These are phyloP conservation scores for Rhodamnia rubescens DNA, from an alignment of 345 rosid genomes.

Conservation along the genomic window DNA sequence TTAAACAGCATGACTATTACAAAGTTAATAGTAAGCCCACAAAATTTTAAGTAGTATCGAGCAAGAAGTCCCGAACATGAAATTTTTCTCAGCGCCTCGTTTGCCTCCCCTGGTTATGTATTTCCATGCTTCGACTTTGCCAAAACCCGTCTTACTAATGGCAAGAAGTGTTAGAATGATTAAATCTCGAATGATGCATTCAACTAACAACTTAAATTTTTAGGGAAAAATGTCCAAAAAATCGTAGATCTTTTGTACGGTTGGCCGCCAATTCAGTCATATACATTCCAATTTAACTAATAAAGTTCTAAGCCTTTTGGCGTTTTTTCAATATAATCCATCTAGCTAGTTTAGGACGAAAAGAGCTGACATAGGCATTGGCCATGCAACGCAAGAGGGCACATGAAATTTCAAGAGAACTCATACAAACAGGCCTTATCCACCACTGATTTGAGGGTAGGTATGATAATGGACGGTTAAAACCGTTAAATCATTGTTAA, in stretches of 20 bases:
- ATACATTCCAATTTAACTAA: not conserved
- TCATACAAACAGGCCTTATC: no score
- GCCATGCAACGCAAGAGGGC: not conserved
- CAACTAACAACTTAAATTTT: not conserved
- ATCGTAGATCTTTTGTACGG: not conserved
- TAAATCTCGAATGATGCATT: not conserved
- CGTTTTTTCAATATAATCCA: not conserved
- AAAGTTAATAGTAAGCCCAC: not conserved
- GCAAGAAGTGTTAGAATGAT: not conserved
- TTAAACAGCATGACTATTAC: not conserved
- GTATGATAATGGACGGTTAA: no score
- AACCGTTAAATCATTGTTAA: not conserved
- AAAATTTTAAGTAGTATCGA: not conserved
- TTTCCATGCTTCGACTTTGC: not conserved
- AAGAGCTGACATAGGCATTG: rapidly evolving
- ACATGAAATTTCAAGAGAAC: no score
- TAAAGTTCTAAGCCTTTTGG: not conserved
- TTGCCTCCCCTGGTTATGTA: not conserved
- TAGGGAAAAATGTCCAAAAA: not conserved
- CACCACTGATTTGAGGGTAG: no score
- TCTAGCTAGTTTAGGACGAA: not conserved
- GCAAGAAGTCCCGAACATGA: not conserved
- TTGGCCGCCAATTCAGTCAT: not conserved
- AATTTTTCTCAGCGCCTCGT: not conserved
- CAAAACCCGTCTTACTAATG: not conserved